A percentile compares a stretch with the other conserved stretches of the same genome.
Conservation (phyloP, 2,329 filamentous ascomycete genomes). For the Scortechinia acanthostroma region DNA sequence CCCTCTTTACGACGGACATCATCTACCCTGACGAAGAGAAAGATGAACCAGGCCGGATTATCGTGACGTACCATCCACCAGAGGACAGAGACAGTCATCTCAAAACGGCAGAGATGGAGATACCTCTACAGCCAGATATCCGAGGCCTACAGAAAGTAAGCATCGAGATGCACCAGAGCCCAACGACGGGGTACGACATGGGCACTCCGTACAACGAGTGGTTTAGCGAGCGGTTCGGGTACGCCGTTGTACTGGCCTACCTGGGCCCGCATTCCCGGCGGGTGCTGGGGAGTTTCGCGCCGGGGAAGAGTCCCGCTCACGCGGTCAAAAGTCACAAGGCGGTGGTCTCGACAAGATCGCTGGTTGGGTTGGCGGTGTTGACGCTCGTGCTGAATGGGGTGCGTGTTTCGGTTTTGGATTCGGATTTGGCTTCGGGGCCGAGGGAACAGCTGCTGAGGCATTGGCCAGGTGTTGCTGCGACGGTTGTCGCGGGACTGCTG, state of each 20-base stretch:
- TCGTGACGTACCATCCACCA: slow-evolving; percentile 32
- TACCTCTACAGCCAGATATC: slow-evolving; percentile 43
- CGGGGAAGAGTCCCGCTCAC: slow-evolving; percentile 12
- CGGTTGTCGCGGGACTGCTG: slow-evolving; percentile 5
- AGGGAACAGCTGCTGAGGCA: background rate
- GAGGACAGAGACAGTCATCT: slow-evolving; percentile 22
- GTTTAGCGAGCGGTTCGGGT: slow-evolving; percentile 64
- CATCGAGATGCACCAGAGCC: slow-evolving; percentile 49
- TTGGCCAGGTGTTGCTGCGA: slow-evolving; percentile 3
- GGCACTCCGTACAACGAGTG: slow-evolving; percentile 49
- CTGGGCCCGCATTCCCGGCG: slow-evolving; percentile 51
- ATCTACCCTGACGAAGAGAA: slow-evolving; percentile 16
- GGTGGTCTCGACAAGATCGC: too few species aligned
- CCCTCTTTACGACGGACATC: slow-evolving; percentile 56
- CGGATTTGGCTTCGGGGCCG: background rate
- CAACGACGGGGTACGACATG: slow-evolving; percentile 55
- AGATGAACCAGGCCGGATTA: slow-evolving; percentile 14
- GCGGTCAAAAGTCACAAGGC: too few species aligned
- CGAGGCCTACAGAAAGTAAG: slow-evolving; percentile 12
- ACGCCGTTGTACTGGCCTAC: slow-evolving; percentile 52
- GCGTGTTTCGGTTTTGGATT: background rate
- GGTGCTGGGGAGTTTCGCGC: slow-evolving; percentile 53
- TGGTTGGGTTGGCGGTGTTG: too few species aligned
- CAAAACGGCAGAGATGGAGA: slow-evolving; percentile 32
- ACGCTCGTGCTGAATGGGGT: too few species aligned